A percentile compares a stretch with the other conserved stretches of the same genome.
These are phyloP conservation scores for Daedalea quercina DNA, from an alignment of 768 basidiomycete species.

Conservation along the genomic window DNA sequence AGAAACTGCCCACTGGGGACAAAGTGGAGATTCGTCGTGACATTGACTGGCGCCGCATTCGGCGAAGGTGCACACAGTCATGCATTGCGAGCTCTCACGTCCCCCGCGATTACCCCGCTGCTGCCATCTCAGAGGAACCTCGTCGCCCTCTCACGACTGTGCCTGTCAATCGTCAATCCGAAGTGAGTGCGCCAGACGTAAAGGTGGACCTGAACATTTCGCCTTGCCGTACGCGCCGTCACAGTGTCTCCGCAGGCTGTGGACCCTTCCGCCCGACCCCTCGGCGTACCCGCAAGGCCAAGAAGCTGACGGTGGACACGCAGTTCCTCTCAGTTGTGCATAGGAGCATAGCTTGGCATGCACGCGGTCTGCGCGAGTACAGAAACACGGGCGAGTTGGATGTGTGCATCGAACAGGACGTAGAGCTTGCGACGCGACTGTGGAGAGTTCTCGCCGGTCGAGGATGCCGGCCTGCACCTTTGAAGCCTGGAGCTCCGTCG, in stretches of 20 bases:
- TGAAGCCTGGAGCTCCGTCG: slow-evolving; percentile 1
- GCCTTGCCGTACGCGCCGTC: slow-evolving; percentile 2
- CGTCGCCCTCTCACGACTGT: not conserved
- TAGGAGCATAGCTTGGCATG: slow-evolving; percentile 24
- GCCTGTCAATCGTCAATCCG: not conserved
- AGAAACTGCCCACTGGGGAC: too few species aligned
- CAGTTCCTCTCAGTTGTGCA: slow-evolving; percentile 32
- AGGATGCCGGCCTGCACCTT: slow-evolving; percentile 21
- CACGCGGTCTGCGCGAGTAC: slow-evolving; percentile 6
- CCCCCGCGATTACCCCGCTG: not conserved
- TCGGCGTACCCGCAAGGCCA: slow-evolving; percentile 26
- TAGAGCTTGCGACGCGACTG: slow-evolving; percentile 25
- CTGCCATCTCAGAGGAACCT: not conserved
- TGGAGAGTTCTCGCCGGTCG: slow-evolving; percentile 25
- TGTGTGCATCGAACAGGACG: slow-evolving; percentile 26
- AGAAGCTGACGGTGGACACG: slow-evolving; percentile 21
- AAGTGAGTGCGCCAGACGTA: not conserved
- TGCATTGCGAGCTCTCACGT: slow-evolving; percentile 20
- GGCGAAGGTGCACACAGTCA: slow-evolving; percentile 27
- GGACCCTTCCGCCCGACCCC: slow-evolving; percentile 4
- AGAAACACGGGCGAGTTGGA: not conserved
- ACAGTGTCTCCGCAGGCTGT: not conserved
- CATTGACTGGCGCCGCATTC: slow-evolving; percentile 12
- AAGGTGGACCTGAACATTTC: not conserved
- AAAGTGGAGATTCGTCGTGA: not conserved